phyloP scores from a whole-genome alignment of 495 filamentous ascomycete species.

The Peziza echinospora region DNA sequence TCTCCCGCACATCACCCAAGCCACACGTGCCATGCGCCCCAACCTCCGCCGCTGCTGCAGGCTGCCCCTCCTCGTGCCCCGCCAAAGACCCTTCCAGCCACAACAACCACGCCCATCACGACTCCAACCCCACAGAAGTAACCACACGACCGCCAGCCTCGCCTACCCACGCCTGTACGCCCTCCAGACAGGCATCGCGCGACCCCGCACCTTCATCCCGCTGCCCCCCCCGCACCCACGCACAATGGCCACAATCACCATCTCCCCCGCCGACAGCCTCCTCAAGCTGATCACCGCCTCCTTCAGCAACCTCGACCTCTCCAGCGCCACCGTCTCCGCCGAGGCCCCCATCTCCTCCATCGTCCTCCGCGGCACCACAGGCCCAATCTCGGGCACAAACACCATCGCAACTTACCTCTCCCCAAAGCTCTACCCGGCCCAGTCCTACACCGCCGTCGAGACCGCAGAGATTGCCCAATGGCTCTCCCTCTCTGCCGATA shows the following conservation, averaged over 20 bases:
- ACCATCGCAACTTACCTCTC: conserved; percentile 16
- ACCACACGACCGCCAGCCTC: no score
- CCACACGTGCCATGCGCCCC: no score
- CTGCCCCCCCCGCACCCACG: no score
- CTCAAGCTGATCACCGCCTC: conserved; percentile 14
- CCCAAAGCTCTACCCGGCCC: conserved; percentile 25
- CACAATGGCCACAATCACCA: conserved; percentile 1
- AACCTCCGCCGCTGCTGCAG: no score
- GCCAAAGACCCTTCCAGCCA: no score
- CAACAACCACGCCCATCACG: no score
- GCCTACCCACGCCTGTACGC: no score
- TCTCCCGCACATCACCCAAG: no score
- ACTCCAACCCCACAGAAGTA: no score
- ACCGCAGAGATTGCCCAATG: conserved; percentile 72
- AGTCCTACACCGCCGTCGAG: conserved; percentile 50
- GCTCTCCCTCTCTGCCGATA: conserved; percentile 44
- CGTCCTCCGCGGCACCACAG: conserved; percentile 5
- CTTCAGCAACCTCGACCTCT: conserved; percentile 6
- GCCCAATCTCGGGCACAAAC: conserved; percentile 13
- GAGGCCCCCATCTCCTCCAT: conserved; percentile 10
- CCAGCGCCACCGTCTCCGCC: conserved; percentile 1
- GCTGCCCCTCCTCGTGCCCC: no score
- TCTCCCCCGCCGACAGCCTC: conserved; percentile 12
- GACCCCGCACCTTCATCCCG: no score
- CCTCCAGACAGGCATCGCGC: no score